Conservation (phyloP, 257 asterid genomes). For the Lycium barbarum region DNA sequence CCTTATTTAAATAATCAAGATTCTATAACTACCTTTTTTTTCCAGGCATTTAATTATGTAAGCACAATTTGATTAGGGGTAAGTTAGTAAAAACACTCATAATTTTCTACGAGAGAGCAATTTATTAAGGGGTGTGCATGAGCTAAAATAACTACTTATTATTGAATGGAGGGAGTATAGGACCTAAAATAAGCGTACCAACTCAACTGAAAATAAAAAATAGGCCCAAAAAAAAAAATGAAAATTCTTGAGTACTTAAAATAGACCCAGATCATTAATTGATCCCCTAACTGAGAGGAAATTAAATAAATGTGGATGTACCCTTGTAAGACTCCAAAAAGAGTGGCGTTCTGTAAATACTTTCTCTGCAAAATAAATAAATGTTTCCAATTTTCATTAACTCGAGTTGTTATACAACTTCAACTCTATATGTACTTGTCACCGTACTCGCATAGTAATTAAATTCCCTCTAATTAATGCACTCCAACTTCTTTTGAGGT, state of each 20-base stretch:
- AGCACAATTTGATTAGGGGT: too few relatives aligned
- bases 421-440: background rate
- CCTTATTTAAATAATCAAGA: too few relatives aligned
- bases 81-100: too few relatives aligned
- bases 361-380: conserved; percentile 6
- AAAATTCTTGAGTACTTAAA: background rate
- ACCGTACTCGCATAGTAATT: background rate
- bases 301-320: background rate
- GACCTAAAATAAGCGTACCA: too few relatives aligned
- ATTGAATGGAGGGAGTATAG: too few relatives aligned
- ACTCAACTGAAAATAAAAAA: too few relatives aligned
- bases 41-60: too few relatives aligned
- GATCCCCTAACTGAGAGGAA: background rate
- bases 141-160: too few relatives aligned
- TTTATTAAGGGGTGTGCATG: too few relatives aligned
- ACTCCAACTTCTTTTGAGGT: background rate
- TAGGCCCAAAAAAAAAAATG: background rate
- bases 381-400: background rate
- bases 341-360: background rate
- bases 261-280: background rate
- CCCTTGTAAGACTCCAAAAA: background rate
- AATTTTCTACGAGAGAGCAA: too few relatives aligned
- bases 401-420: background rate
- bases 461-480: background rate
- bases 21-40: too few relatives aligned